These are phyloP conservation scores for Heliosperma pusillum DNA, from an alignment of 148 eudicot genomes.

Conservation along the genomic window DNA sequence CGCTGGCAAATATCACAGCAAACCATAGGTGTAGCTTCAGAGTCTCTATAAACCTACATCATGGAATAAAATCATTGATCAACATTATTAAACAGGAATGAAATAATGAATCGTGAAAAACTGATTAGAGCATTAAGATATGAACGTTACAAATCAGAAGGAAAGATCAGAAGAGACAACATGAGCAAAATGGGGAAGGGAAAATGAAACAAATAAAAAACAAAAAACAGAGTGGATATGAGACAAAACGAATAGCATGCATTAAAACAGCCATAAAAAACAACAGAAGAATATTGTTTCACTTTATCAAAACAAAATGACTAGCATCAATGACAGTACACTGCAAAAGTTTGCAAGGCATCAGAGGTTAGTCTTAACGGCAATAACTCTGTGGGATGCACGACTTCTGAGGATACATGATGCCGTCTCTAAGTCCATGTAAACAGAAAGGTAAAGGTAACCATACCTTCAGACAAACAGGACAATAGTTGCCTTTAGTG, in stretches of 20 bases:
- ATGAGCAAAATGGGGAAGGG: background rate
- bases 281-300: background rate
- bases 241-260: no score
- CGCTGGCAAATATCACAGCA: constrained; percentile 98
- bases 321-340: background rate
- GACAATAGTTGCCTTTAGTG: constrained; percentile 91
- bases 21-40: constrained; percentile 99
- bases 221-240: background rate
- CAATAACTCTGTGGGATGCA: background rate
- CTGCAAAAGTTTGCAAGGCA: background rate
- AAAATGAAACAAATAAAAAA: background rate
- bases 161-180: background rate
- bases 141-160: background rate
- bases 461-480: constrained; percentile 90
- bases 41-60: constrained; percentile 90
- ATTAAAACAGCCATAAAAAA: background rate
- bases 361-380: background rate
- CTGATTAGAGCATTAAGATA: no score
- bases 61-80: constrained; percentile 19
- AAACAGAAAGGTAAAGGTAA: background rate
- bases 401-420: background rate
- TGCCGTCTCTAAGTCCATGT: background rate
- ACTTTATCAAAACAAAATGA: background rate
- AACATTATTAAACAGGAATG: background rate
- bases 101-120: background rate